Base-by-base conservation (phyloP, 108 stramenopile genomes). In the Skeletonema tropicum region DNA sequence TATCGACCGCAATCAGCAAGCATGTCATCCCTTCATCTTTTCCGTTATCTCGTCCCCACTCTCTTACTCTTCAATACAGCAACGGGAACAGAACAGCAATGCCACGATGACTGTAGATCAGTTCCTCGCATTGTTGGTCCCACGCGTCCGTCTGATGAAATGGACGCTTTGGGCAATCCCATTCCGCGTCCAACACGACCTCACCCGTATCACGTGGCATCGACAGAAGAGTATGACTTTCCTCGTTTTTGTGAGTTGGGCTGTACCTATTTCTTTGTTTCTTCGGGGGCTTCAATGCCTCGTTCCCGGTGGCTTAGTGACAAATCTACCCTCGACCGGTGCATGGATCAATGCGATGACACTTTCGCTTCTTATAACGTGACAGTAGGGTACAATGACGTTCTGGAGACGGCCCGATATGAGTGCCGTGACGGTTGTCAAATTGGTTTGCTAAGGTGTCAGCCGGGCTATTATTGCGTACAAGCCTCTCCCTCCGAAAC, bases 381-480 rank as follows among this genome's bases (percentile, higher is more conserved):
- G 10, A 83, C 88, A 9, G 71, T 88, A 13, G 84, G 65, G 1
- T 88, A 87, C 65, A 85, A 55, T 52, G 92, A 92, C 63, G 67
- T 85, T 13, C 61, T 77, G 0, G 89, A 90, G 62, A 75, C 77
- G 41, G 83, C 87, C 14, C 68, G 86, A 6, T 66, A 89, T 39
- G 90, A 92, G 65, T 92, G 92, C 49, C 52, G 83, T 3, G 90
- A 92, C 74, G 92, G 92, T 2, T 92, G 92, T 63, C 67, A 83
- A 64, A 89, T 89, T 39, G 92, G 75, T 35, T 64, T 89, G 13
- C 70, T 57, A 19, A 46, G 81, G 29, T 92, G 92, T 52, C 86
- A 87, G 48, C 80, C 90, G 11, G 90, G 92, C 31, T 89, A 87
- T 66, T 84, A 70, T 35, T 92, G 92, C 60, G 39, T 60, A 29